A percentile compares a stretch with the other conserved stretches of the same genome.
Evolutionary conservation across 768 basidiomycete genomes (phyloP).

Genomic region (Gymnopilus junonius): DNA sequence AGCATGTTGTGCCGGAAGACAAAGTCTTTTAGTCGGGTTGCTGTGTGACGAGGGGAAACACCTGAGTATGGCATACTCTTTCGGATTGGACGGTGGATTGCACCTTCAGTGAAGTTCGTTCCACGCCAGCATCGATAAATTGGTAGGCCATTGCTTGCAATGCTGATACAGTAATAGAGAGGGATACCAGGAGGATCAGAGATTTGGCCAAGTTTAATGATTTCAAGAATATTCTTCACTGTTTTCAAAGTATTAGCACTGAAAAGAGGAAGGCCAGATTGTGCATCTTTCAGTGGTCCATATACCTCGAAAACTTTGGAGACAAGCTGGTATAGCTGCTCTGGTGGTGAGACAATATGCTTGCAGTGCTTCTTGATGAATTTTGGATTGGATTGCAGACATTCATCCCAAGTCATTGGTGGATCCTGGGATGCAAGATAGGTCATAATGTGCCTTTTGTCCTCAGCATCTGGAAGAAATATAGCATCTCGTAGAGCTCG

Average conservation of each 20-base stretch:
- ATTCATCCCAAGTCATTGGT: constrained; percentile 14
- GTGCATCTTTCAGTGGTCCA: constrained; percentile 38
- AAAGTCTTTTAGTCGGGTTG: constrained; percentile 27
- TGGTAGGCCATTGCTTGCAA: constrained; percentile 22
- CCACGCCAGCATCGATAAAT: constrained; percentile 31
- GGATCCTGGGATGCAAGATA: constrained; percentile 16
- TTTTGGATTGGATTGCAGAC: constrained; percentile 4
- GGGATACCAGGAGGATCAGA: constrained; percentile 36
- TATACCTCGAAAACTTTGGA: constrained; percentile 30
- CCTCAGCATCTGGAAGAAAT: constrained; percentile 17
- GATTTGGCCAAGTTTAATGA: constrained; percentile 27
- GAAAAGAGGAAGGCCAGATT: constrained; percentile 33
- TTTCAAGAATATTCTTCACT: constrained; percentile 31
- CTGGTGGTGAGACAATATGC: constrained; percentile 34
- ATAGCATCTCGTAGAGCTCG: constrained; percentile 16
- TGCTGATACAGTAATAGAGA: constrained; percentile 23
- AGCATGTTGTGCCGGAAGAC: constrained; percentile 29
- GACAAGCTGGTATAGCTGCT: constrained; percentile 31
- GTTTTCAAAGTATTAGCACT: constrained; percentile 31
- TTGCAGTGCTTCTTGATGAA: constrained; percentile 32
- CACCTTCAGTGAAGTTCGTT: constrained; percentile 38
- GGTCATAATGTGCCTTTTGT: constrained; percentile 22
- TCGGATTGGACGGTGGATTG: constrained; percentile 33
- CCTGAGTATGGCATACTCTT: constrained; percentile 24
- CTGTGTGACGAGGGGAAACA: constrained; percentile 23